Percentiles rank a stretch among this genome's conserved stretches.
Conservation (phyloP, 148 eudicot species). For the Camellia lanceoleosa region DNA sequence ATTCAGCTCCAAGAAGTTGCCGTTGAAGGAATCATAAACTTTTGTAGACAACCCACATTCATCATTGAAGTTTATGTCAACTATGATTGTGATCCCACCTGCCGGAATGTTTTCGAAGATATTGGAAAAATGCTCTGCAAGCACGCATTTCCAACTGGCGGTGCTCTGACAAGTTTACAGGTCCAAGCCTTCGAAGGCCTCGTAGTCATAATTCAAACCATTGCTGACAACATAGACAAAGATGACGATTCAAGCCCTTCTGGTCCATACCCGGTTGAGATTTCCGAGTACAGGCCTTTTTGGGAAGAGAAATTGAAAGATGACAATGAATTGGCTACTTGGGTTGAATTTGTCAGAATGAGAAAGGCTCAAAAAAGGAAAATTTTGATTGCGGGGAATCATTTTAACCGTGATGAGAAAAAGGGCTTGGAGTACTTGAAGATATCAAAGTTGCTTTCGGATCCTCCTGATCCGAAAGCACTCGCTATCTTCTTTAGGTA, state of each 20-base stretch:
- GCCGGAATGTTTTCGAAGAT: constrained; percentile 73
- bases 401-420: constrained; percentile 79
- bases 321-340: constrained; percentile 38
- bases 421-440: constrained; percentile 81
- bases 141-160: constrained; percentile 64
- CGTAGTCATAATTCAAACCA: constrained; percentile 55
- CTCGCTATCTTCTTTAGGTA: constrained; percentile 70
- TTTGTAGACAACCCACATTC: constrained; percentile 79
- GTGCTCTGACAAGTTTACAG: constrained; percentile 62
- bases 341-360: constrained; percentile 54
- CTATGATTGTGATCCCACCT: constrained; percentile 67
- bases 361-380: constrained; percentile 74
- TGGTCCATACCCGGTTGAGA: constrained; percentile 62
- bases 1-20: constrained; percentile 78
- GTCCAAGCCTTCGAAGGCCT: constrained; percentile 93
- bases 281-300: constrained; percentile 53
- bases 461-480: constrained; percentile 78
- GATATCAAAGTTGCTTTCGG: constrained; percentile 50
- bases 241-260: constrained; percentile 41
- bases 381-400: constrained; percentile 67
- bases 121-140: constrained; percentile 72
- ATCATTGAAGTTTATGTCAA: constrained; percentile 68
- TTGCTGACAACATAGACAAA: constrained; percentile 70
- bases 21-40: constrained; percentile 72
- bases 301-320: constrained; percentile 71